A percentile compares a stretch with the other conserved stretches of the same genome.
Conservation (phyloP, 2,329 filamentous ascomycete genomes). For the Ampelomyces quisqualis region DNA sequence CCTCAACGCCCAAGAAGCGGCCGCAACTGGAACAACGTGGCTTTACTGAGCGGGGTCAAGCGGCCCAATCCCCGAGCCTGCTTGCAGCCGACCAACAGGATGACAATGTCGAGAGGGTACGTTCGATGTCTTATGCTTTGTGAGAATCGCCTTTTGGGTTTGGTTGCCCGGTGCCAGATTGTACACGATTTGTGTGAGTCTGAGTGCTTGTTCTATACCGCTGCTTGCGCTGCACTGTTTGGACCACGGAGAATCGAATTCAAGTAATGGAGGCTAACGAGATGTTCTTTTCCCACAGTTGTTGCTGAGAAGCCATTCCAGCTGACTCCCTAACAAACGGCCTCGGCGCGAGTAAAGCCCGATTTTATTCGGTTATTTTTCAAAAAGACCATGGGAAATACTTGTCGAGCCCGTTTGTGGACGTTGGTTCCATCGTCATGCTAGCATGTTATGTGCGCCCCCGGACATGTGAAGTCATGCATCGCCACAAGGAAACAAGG, state of each 20-base stretch:
- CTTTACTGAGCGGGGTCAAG: conserved; percentile 67
- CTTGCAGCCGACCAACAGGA: conserved; percentile 63
- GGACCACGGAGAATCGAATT: neutral
- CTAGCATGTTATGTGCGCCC: too few species aligned
- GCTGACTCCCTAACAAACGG: conserved; percentile 10
- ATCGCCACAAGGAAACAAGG: too few species aligned
- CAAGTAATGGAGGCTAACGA: neutral
- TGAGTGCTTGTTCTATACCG: conserved; percentile 9
- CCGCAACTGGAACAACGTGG: conserved; percentile 63
- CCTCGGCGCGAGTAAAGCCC: conserved; percentile 7
- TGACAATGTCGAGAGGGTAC: conserved; percentile 61
- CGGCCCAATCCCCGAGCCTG: conserved; percentile 63
- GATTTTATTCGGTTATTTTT: too few species aligned
- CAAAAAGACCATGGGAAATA: too few species aligned
- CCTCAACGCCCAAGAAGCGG: conserved; percentile 37
- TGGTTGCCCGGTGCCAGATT: too few species aligned
- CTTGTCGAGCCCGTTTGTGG: too few species aligned
- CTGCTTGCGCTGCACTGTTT: neutral
- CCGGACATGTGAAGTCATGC: too few species aligned
- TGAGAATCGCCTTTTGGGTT: conserved; percentile 9
- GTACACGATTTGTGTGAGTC: conserved; percentile 4
- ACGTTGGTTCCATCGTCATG: too few species aligned
- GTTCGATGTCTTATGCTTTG: conserved; percentile 32
- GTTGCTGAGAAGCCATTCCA: conserved; percentile 6
- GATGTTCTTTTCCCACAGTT: conserved; percentile 9